These are phyloP conservation scores for Sclerotinia glacialis DNA, from an alignment of 2,329 filamentous ascomycete species.

Conservation along the genomic window DNA sequence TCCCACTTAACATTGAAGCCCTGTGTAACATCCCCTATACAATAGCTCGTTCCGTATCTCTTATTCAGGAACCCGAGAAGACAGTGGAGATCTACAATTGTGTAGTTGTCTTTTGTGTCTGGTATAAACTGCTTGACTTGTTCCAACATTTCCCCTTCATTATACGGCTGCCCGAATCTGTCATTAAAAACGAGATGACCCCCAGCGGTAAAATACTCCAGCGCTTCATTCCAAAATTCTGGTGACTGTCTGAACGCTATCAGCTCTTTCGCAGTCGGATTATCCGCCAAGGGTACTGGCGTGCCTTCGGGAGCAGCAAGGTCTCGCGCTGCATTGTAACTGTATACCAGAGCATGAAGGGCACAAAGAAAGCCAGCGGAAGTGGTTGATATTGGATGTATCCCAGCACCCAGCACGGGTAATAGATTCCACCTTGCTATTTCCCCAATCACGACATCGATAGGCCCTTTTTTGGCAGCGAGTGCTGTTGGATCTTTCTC, in stretches of 20 bases:
- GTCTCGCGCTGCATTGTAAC: neutral
- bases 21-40: neutral
- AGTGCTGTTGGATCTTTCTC: neutral
- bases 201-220: neutral
- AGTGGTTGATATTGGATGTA: neutral
- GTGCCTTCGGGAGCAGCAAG: neutral
- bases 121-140: neutral
- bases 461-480: neutral
- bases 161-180: fast-evolving
- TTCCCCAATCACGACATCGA: fast-evolving
- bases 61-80: neutral
- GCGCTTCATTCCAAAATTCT: neutral
- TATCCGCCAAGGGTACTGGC: neutral
- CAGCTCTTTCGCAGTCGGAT: neutral
- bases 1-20: neutral
- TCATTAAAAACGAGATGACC: fast-evolving
- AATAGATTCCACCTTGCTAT: neutral
- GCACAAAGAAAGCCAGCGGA: neutral
- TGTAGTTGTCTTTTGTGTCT: neutral
- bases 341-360: neutral
- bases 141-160: neutral
- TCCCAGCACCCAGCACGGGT: neutral
- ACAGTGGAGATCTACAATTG: neutral
- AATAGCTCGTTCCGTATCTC: neutral
- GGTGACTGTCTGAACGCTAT: neutral